Evolutionary conservation across 192 early-diverging fungal species (phyloP).

Genomic region (Coemansia sp.): DNA sequence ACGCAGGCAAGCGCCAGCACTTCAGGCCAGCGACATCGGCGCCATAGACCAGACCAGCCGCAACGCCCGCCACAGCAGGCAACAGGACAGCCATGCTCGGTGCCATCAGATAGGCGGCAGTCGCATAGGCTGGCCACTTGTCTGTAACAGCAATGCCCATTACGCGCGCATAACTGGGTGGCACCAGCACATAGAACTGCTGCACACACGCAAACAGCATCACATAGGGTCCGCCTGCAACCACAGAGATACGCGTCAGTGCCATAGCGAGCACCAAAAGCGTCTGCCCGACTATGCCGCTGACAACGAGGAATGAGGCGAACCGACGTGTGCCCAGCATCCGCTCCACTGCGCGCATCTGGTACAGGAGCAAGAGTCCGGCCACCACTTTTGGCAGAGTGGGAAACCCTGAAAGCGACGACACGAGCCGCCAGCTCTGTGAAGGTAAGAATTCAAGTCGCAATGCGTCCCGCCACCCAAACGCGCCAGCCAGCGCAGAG

Average conservation of each 20-base stretch:
- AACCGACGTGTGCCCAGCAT: slow-evolving; percentile 20
- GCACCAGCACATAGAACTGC: slow-evolving; percentile 16
- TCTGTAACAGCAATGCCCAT: slow-evolving; percentile 9
- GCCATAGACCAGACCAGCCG: slow-evolving; percentile 12
- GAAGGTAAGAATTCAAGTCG: slow-evolving; percentile 9
- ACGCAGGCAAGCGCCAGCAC: slow-evolving; percentile 19
- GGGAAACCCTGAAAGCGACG: slow-evolving; percentile 7
- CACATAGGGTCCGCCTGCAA: slow-evolving; percentile 10
- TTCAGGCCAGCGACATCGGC: slow-evolving; percentile 14
- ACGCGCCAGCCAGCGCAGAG: neutral
- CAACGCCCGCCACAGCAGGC: slow-evolving; percentile 12
- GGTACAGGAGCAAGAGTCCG: slow-evolving; percentile 10
- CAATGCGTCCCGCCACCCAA: neutral
- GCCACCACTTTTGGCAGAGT: neutral
- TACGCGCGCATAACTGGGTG: neutral
- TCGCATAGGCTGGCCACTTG: slow-evolving; percentile 8
- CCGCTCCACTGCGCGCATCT: slow-evolving; percentile 19
- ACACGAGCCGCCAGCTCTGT: slow-evolving; percentile 10
- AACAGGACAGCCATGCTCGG: neutral
- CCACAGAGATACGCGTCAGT: neutral
- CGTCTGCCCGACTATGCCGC: slow-evolving; percentile 9
- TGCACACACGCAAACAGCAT: slow-evolving; percentile 12
- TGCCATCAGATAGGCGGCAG: slow-evolving; percentile 1
- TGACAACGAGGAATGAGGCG: slow-evolving; percentile 18
- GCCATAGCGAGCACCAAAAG: neutral